Evolutionary conservation across 305 asterid species (phyloP).

Genomic region (Withania somnifera): DNA sequence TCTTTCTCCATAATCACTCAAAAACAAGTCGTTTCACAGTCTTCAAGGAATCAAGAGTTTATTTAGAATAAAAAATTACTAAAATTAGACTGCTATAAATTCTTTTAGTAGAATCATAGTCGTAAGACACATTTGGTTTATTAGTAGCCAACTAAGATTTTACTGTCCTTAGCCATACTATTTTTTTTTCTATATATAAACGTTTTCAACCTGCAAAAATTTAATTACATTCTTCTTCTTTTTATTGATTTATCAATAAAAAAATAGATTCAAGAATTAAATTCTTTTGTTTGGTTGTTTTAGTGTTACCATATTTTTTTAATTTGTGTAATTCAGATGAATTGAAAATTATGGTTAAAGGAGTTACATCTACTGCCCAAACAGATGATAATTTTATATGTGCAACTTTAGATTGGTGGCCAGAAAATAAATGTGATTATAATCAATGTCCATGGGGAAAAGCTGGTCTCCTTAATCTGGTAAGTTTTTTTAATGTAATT

Average conservation of each 20-base stretch:
- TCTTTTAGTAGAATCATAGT: not conserved
- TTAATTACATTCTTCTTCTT: not conserved
- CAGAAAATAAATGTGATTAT: constrained; percentile 51
- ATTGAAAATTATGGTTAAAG: constrained; percentile 32
- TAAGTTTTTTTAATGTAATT: constrained; percentile 8
- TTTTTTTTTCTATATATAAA: not conserved
- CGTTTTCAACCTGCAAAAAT: not conserved
- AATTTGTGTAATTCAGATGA: constrained; percentile 22
- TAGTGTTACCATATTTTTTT: constrained; percentile 7
- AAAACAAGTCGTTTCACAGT: too few relatives aligned
- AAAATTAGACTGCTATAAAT: too few relatives aligned
- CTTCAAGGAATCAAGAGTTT: too few relatives aligned
- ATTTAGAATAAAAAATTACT: too few relatives aligned
- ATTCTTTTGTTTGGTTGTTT: not conserved
- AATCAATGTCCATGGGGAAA: constrained; percentile 61
- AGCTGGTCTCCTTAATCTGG: constrained; percentile 58
- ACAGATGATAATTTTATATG: constrained; percentile 68
- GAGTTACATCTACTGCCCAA: constrained; percentile 32
- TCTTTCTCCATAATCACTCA: too few relatives aligned
- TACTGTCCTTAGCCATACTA: not conserved
- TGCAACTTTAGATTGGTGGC: constrained; percentile 89
- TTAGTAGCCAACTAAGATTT: not conserved
- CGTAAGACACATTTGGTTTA: not conserved
- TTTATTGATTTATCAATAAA: not conserved
- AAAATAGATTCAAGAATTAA: not conserved